phyloP scores from a whole-genome alignment of 139 green algal species.

The Micractinium sp. region DNA sequence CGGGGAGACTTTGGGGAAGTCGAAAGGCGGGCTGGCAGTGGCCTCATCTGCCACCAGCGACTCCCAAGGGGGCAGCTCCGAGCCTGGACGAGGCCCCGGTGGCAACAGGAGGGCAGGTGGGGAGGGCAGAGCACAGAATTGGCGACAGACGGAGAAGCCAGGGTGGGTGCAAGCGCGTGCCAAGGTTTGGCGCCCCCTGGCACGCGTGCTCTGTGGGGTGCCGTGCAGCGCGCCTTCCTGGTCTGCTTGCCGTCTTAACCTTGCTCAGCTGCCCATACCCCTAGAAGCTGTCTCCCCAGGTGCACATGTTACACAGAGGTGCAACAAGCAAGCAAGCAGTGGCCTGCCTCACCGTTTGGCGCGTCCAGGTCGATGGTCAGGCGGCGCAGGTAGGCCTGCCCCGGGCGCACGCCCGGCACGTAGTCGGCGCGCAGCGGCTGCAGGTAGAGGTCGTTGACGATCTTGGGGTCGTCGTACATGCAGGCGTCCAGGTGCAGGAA shows the following conservation, averaged over 20 bases:
- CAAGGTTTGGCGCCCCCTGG: not conserved
- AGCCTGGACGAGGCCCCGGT: not conserved
- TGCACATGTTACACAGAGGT: not conserved
- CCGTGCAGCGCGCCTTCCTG: not conserved
- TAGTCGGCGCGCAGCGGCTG: conserved; percentile 25
- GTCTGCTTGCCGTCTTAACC: too few relatives aligned
- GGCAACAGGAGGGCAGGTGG: too few relatives aligned
- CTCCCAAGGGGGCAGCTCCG: conserved; percentile 10
- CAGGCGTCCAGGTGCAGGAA: conserved; percentile 67
- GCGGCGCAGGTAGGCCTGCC: conserved; percentile 20
- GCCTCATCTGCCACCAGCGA: conserved; percentile 27
- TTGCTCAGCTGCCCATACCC: too few relatives aligned
- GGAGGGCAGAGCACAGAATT: not conserved
- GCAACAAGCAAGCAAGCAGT: not conserved
- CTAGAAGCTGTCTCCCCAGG: too few relatives aligned
- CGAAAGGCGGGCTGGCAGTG: conserved; percentile 37
- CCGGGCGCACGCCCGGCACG: not conserved
- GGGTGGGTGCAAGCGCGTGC: not conserved
- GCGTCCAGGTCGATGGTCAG: conserved; percentile 34
- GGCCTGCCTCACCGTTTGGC: conserved; percentile 5
- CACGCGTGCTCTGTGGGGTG: not conserved
- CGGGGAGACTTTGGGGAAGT: conserved; percentile 59
- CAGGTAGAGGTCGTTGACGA: conserved; percentile 51
- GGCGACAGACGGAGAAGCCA: too few relatives aligned
- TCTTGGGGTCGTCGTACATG: conserved; percentile 67